A percentile compares a stretch with the other conserved stretches of the same genome.
Conservation (phyloP, 805 yeast genomes). For the Naumovozyma baii region DNA sequence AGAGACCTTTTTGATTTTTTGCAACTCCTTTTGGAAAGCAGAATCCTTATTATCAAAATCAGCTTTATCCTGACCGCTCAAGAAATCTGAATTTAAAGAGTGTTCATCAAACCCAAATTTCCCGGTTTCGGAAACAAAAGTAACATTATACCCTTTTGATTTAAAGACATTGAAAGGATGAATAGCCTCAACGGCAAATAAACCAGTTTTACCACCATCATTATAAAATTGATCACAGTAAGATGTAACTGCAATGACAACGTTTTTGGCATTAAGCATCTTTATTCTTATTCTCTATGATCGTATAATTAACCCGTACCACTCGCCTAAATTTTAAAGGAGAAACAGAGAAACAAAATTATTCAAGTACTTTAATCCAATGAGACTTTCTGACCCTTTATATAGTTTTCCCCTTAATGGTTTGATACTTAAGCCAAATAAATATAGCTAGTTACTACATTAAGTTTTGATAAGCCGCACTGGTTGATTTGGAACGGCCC, state of each 20-base stretch:
- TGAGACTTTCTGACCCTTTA: too few relatives aligned
- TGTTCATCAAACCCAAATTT: conserved; percentile 48
- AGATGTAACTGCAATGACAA: conserved; percentile 36
- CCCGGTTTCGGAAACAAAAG: conserved; percentile 52
- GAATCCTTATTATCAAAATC: conserved; percentile 33
- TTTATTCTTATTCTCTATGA: too few relatives aligned
- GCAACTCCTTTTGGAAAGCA: conserved; percentile 33
- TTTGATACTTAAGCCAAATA: too few relatives aligned
- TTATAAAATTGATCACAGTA: conserved; percentile 40
- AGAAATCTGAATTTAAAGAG: conserved; percentile 36
- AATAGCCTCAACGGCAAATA: conserved; percentile 47
- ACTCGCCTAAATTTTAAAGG: too few relatives aligned
- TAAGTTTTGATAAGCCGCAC: too few relatives aligned
- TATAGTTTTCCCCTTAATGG: too few relatives aligned
- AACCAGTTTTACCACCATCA: conserved; percentile 54
- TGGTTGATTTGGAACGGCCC: too few relatives aligned
- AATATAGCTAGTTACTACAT: too few relatives aligned
- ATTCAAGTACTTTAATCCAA: too few relatives aligned
- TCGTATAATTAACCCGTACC: too few relatives aligned
- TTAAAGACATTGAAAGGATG: conserved; percentile 47
- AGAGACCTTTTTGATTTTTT: conserved; percentile 37
- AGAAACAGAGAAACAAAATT: too few relatives aligned
- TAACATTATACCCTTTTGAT: conserved; percentile 43
- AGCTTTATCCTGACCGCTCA: conserved; percentile 37
- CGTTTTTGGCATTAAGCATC: conserved; percentile 30